Evolutionary conservation across 306 rosid genomes (phyloP).

Genomic region (Vigna radiata): DNA sequence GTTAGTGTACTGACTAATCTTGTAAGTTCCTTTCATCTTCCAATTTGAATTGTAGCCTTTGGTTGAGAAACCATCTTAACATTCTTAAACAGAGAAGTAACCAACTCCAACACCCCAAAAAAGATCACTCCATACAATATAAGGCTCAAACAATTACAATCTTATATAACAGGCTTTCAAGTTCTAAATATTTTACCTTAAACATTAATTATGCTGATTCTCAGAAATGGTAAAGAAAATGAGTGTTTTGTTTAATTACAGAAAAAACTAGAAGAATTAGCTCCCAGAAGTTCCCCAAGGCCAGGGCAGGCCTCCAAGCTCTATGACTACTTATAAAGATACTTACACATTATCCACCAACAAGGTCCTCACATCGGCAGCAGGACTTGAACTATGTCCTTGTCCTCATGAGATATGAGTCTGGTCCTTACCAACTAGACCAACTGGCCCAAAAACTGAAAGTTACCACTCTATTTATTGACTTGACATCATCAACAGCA

Average conservation of each 20-base stretch:
- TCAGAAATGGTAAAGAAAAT: background rate
- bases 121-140: background rate
- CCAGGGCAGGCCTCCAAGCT: background rate
- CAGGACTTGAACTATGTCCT: background rate
- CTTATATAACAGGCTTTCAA: conserved; percentile 5
- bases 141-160: background rate
- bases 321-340: background rate
- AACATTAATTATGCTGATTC: conserved; percentile 12
- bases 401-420: background rate
- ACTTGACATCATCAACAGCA: background rate
- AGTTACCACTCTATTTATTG: background rate
- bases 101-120: conserved; percentile 17
- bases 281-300: background rate
- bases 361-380: background rate
- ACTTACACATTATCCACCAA: background rate
- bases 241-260: background rate
- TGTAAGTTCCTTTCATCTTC: conserved; percentile 15
- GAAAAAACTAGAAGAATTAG: background rate
- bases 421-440: background rate
- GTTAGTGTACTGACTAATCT: background rate
- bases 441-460: background rate
- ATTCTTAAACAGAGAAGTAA: background rate
- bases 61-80: background rate
- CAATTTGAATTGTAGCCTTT: background rate
- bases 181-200: conserved; percentile 6